phyloP scores from a whole-genome alignment of 2,329 filamentous ascomycete genomes.

The Ciborinia camelliae region DNA sequence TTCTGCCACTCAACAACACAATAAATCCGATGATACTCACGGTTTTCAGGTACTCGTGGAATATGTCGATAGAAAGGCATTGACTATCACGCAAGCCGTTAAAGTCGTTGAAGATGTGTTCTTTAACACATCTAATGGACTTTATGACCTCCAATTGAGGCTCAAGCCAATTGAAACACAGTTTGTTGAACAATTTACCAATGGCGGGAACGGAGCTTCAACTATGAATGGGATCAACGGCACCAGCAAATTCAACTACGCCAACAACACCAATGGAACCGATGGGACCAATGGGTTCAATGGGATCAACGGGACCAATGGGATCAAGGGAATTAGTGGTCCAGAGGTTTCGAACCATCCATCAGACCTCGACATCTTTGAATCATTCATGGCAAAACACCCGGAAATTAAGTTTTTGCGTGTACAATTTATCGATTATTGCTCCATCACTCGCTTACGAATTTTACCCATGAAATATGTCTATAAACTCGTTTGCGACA shows the following conservation, averaged over 20 bases:
- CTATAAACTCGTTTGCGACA: constrained; percentile 42
- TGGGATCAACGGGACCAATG: neutral
- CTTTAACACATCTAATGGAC: constrained; percentile 72
- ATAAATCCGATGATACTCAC: neutral
- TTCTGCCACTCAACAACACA: too few species aligned
- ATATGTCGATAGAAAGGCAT: constrained; percentile 60
- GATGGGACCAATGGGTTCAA: neutral
- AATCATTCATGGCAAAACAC: constrained; percentile 48
- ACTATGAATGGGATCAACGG: too few species aligned
- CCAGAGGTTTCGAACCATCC: neutral
- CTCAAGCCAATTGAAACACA: constrained; percentile 29
- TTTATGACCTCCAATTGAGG: constrained; percentile 61
- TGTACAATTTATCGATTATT: constrained; percentile 76
- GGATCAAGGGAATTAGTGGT: neutral
- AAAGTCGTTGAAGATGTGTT: constrained; percentile 63
- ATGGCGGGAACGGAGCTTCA: too few species aligned
- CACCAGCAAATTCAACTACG: too few species aligned
- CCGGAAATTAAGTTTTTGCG: constrained; percentile 62
- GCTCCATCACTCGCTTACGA: constrained; percentile 62
- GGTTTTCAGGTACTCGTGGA: constrained; percentile 58
- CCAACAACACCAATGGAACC: neutral
- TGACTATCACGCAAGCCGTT: constrained; percentile 60
- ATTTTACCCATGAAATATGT: constrained; percentile 63
- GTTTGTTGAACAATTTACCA: neutral
- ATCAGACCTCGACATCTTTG: constrained; percentile 31